Base-by-base conservation (phyloP, 2,329 filamentous ascomycete genomes). In the Venturia effusa region DNA sequence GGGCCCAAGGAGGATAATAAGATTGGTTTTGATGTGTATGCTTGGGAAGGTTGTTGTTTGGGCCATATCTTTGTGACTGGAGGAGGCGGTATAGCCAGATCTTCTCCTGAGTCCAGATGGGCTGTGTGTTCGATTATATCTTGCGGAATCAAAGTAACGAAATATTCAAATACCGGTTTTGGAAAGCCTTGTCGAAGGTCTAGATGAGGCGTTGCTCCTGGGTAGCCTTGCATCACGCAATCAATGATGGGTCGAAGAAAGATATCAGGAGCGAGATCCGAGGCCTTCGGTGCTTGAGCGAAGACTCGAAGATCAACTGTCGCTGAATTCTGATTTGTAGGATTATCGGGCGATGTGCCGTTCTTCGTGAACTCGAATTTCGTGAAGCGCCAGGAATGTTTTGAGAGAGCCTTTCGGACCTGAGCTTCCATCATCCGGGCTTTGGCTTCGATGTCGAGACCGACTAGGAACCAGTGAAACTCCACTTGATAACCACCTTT, bases 271-370 rank as follows among this genome's bases (percentile, higher is more conserved):
- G 72, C 71, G 1, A 75, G 66, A 24, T 71, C 68, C 45, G 68
- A 70, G 19, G 76, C 74, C 34, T 73, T 70, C 19, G 65, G 70
- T 4, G 81, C 79, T 67, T 85, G 78, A 39, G 69, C 75, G 67
- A 81, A 75, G 59, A 80, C 71, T 30, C 79, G 68, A 48, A 81
- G 74, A 54, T 79, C 78, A 0, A 81, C 79, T 0, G 80, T 83
- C 0, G 79, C 80, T 0, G 74, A 75, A 32, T 78, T 76, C 39
- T 82, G 79, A n/a, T 74, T 77, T 2, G 68, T 68, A 0, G 78
- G 77, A 45, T 81, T 73, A 0, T 74, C 70, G 0, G 74, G 70
- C 1, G 64, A 73, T 40, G 66, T 75, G 60, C 71, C 81, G 67
- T 75, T 79, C 40, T 72, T 69, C 60, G 73, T 75, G 67, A 77